Conservation (phyloP, 208 protist genomes). For the Wallacemonas sp. region DNA sequence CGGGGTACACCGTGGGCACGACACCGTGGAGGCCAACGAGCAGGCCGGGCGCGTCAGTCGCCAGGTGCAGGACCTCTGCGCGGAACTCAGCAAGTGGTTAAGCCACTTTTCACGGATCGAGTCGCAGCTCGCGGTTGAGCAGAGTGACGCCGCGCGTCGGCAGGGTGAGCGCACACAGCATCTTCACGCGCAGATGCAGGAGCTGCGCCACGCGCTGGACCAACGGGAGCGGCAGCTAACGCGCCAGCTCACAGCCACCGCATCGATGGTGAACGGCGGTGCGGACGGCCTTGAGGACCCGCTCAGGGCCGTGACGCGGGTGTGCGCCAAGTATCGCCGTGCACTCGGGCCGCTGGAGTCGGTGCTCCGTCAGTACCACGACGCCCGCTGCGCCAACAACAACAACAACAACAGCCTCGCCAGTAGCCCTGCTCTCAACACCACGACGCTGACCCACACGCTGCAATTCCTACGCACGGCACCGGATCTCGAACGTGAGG, state of each 20-base stretch:
- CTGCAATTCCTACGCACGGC: constrained; percentile 22
- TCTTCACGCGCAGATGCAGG: constrained; percentile 30
- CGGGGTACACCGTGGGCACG: constrained; percentile 54
- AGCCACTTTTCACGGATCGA: constrained; percentile 37
- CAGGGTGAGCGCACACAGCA: constrained; percentile 19
- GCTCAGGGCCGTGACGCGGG: constrained; percentile 31
- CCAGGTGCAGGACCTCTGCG: constrained; percentile 39
- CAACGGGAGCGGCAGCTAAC: constrained; percentile 25
- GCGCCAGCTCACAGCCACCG: constrained; percentile 6
- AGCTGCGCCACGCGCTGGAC: constrained; percentile 38
- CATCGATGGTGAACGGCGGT: neutral
- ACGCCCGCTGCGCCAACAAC: neutral
- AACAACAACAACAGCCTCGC: neutral
- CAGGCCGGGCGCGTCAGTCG: constrained; percentile 26
- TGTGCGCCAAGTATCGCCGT: constrained; percentile 38
- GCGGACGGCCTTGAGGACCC: constrained; percentile 27
- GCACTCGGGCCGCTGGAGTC: constrained; percentile 38
- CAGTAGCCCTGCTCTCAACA: neutral
- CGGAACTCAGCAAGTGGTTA: constrained; percentile 48
- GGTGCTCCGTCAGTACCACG: constrained; percentile 30
- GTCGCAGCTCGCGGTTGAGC: constrained; percentile 42
- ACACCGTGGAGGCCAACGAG: constrained; percentile 37
- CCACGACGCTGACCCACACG: neutral
- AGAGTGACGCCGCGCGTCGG: constrained; percentile 21
- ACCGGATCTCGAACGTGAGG: constrained; percentile 19